Evolutionary conservation across 805 yeast species (phyloP), one percentile per base, ranked within the genome.

Genomic region (Scheffersomyces lignosus): DNA sequence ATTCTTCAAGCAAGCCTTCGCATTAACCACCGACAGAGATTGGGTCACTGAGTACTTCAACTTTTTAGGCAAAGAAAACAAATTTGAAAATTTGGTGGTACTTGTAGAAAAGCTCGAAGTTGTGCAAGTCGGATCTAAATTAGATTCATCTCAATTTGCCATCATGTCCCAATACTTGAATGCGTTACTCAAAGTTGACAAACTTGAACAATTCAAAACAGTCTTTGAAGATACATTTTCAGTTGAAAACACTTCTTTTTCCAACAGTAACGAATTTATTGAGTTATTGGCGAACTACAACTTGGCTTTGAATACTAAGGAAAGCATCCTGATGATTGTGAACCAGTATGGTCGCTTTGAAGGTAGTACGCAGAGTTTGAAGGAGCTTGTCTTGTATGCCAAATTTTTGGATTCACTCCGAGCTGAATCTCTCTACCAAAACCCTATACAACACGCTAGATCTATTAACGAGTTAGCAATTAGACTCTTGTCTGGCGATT

Each of bases 211-310:
- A 29, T 54, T 57, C 29, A 45, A 44, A 27, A 28, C 15, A 2
- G 26, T 53, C 4, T 53, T 60, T 43, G 45, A 43, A 17, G 34
- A 40, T 9, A 37, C 43, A 18, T 47, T 52, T 13, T 17, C 48
- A 37, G 18, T 43, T 32, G 34, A 43, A 43, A 40, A 33, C 28
- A 8, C 43, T 47, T 36, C 35, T 40, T 25, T 29, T 31, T 4
- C 57, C 50, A 29, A 32, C n/a, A 34, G 45, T 2, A 36, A 43
- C 4, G 42, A 43, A 15, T 45, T 62, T n/a, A 34, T 52, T 8
- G 33, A 39, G 5, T 39, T 51, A 27, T 46, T 62, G 18, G 43
- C 59, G 23, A 45, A 47, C 12, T 62, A 57, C 40, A 58, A 58
- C 40, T 49, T 20, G 31, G 40, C 18, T 15, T 38, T 31, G 56